Evolutionary conservation across 257 asterid species (phyloP).

Genomic region (Nicotiana obtusifolia): DNA sequence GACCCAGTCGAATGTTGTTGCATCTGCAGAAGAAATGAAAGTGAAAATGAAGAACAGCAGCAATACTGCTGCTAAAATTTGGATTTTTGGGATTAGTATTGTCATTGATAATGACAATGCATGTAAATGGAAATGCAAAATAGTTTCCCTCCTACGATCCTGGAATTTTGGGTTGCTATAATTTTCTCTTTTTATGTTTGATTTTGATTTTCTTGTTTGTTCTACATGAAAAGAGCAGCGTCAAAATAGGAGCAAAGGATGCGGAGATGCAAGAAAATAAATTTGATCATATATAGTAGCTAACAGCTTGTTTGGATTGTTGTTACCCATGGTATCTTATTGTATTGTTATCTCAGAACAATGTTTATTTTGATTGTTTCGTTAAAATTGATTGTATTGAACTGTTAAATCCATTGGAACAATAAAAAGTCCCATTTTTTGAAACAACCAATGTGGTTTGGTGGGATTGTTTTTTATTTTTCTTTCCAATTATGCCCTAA

Average conservation of each 20-base stretch:
- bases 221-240: not conserved
- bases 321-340: too few relatives aligned
- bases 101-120: not conserved
- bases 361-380: too few relatives aligned
- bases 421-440: too few relatives aligned
- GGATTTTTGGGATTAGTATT: not conserved
- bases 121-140: not conserved
- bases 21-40: not conserved
- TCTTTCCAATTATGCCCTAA: too few relatives aligned
- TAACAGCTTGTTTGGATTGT: too few relatives aligned
- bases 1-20: constrained; percentile 21
- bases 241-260: not conserved
- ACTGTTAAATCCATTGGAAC: too few relatives aligned
- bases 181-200: not conserved
- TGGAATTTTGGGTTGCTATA: not conserved
- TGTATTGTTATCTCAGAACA: too few relatives aligned
- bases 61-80: not conserved
- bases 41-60: constrained; percentile 2
- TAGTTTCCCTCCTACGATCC: not conserved
- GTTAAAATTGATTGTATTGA: too few relatives aligned
- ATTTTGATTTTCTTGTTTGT: not conserved
- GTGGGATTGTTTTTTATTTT: too few relatives aligned
- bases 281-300: too few relatives aligned
- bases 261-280: not conserved
- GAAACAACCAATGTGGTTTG: too few relatives aligned